Evolutionary conservation across 2,329 filamentous ascomycete species (phyloP), one percentile per base, ranked within the genome.

Genomic region (Stenocarpella maydis): DNA sequence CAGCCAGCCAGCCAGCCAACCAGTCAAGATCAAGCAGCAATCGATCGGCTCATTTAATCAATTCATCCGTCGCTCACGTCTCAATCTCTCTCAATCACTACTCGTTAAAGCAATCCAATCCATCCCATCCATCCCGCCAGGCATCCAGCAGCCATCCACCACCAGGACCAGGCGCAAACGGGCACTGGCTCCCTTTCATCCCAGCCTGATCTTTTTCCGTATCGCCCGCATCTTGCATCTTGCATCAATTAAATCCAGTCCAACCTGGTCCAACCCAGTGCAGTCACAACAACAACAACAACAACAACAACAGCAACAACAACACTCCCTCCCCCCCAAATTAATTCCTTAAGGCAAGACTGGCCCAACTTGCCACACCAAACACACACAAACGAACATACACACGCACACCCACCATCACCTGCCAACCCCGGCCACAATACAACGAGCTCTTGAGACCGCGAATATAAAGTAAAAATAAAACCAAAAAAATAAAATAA

Each of bases 191-290:
- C 19, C 39, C 54, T 24, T 60, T 60, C 54, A 60, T 60, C 54
- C 49, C 34, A 53, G 39, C 63, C 50, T 53, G 49, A 53, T 39
- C 63, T 50, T 43, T 65, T 43, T 28, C 50, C 63, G 49, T 24
- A 50, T 37, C 54, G 49, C 49, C 28, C 49, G 63, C 60, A 64
- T 64, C 45, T 64, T 50, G 60, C 60, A 64, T 64, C 60, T 64
- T 19, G 60, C 63, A 65, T 65, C 63, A 60, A 60, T 31, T 37
- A 24, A 60, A 45, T 60, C 54, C 54, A 60, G 8, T 43, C 54
- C 54, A 60, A 10, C 43, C 54, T 37, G 28, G 6, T 28, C 47
- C 47, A 17, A 14, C 10, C 37, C 37, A 28, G n/a, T n/a, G n/a
- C n/a, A n/a, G n/a, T n/a, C n/a, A n/a, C n/a, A n/a, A n/a, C n/a